Evolutionary conservation across 129 eudicot species (phyloP), one percentile per base, ranked within the genome.

Genomic region (Calendula officinalis): DNA sequence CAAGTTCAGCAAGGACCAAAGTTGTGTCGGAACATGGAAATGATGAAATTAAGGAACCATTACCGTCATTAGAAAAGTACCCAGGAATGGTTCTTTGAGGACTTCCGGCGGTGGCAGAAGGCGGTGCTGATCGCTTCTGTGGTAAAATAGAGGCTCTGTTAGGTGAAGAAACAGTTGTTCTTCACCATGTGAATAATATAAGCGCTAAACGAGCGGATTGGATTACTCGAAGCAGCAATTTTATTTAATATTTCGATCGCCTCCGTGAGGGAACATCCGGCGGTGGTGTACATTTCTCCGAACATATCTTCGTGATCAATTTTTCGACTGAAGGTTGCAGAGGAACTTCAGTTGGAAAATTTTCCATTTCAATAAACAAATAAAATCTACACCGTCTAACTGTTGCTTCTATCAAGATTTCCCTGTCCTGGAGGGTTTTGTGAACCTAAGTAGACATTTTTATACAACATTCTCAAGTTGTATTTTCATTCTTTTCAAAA

Each of bases 1-100:
- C 91, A 13, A 87, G 85, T 67, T 81, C 72, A 54, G 63, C 50
- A 30, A 87, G 82, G 60, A 83, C 59, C 53, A 43, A 44, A 22
- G 30, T n/a, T n/a, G n/a, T n/a, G n/a, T n/a, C n/a, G n/a, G n/a
- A n/a, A n/a, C n/a, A n/a, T n/a, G n/a, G n/a, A n/a, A n/a, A n/a
- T n/a, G n/a, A n/a, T n/a, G n/a, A n/a, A n/a, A n/a, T n/a, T n/a
- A n/a, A n/a, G n/a, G n/a, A n/a, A n/a, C n/a, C n/a, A n/a, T n/a
- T n/a, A n/a, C n/a, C n/a, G n/a, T n/a, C n/a, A 40, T 40, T 40
- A 40, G 44, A 3, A 40, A 40, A 40, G 44, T 40, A 9, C 44
- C 8, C 8, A 86, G 80, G 59, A 86, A 52, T 55, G 44, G 58
- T 38, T 64, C 77, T 64, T 10, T n/a, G 58, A 30, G 72, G 51